phyloP scores from a whole-genome alignment of 2,329 filamentous ascomycete genomes.

The Trichophyton equinum region DNA sequence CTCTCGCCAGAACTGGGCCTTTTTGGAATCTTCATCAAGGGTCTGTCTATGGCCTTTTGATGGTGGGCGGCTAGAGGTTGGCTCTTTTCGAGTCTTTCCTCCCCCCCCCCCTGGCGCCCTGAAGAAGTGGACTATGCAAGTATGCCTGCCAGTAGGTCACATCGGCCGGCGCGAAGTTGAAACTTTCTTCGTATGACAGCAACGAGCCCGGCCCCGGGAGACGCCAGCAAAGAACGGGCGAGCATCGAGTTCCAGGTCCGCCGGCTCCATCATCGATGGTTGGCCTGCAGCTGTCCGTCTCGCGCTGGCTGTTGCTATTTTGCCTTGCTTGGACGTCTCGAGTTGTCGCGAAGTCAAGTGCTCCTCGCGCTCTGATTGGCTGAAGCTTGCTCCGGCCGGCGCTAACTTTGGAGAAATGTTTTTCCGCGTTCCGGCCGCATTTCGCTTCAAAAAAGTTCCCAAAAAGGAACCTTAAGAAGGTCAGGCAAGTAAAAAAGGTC shows the following conservation, averaged over 20 bases:
- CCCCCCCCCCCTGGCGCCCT: neutral
- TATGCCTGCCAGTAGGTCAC: neutral
- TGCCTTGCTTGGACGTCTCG: neutral
- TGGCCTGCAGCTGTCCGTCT: neutral
- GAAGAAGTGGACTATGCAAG: neutral
- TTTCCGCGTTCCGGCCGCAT: neutral
- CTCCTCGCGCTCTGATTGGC: constrained; percentile 5
- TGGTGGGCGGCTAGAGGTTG: neutral
- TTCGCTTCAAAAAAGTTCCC: neutral
- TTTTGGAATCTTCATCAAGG: neutral
- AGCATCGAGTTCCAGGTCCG: neutral
- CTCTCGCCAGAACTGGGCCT: neutral
- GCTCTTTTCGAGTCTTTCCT: neutral
- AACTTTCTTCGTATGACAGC: neutral
- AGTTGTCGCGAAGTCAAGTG: neutral
- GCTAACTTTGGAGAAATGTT: neutral
- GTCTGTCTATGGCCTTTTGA: neutral
- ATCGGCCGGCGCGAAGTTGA: neutral
- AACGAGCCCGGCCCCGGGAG: neutral
- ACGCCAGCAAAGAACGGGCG: neutral
- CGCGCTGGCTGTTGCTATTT: neutral
- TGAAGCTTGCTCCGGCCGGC: neutral
- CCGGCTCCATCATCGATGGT: neutral
- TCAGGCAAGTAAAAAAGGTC: neutral
- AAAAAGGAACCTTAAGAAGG: neutral